Evolutionary conservation across 176 grass and related monocot species (phyloP).

Genomic region (Aechmea fasciata): DNA sequence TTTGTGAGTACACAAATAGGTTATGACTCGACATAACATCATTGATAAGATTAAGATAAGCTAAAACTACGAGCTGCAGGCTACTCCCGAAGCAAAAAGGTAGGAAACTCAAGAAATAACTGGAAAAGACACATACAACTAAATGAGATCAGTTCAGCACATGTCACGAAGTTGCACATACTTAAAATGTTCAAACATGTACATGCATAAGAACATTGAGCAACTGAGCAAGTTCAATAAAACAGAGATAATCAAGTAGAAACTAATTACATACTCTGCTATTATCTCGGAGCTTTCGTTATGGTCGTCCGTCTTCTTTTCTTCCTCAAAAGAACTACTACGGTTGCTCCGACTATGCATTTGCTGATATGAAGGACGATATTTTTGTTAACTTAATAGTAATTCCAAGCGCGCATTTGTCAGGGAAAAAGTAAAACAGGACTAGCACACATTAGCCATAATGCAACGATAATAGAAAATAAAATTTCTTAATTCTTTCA

Average conservation of each 20-base stretch:
- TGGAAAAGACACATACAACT: not conserved
- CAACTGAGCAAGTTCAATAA: not conserved
- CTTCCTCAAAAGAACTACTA: constrained; percentile 11
- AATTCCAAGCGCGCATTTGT: not conserved
- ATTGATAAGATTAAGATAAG: too few species aligned
- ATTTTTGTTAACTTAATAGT: not conserved
- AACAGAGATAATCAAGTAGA: not conserved
- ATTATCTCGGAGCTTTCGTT: constrained; percentile 1
- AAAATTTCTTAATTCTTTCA: too few species aligned
- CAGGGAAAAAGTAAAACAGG: not conserved
- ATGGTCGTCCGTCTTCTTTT: constrained; percentile 11
- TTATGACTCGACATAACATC: too few species aligned
- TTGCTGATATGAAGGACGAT: constrained; percentile 17
- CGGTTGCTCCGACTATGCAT: constrained; percentile 33
- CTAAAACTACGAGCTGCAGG: too few species aligned
- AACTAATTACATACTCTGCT: constrained; percentile 23
- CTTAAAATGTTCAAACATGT: not conserved
- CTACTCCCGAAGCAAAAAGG: too few species aligned
- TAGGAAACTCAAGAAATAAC: too few species aligned
- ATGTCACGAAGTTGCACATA: not conserved
- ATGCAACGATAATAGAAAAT: too few species aligned
- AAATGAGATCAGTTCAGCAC: not conserved
- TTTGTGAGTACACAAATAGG: too few species aligned
- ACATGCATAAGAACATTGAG: not conserved
- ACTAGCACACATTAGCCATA: too few species aligned